Conservation (phyloP, 1,284 basidiomycete genomes). For the Puccinia hordei region DNA sequence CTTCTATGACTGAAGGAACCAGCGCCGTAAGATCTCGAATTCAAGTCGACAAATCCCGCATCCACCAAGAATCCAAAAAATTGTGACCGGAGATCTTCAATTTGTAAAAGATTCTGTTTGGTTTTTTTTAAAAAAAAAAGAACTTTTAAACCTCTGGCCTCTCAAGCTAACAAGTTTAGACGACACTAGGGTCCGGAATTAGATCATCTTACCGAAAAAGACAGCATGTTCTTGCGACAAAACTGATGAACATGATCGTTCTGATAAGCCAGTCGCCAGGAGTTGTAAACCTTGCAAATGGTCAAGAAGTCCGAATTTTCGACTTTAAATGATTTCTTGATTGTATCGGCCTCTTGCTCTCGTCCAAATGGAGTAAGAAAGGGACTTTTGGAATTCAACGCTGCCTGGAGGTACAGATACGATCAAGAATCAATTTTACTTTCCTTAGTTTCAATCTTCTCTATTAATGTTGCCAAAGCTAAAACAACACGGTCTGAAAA, state of each 20-base stretch:
- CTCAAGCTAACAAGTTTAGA: neutral
- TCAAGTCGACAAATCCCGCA: constrained; percentile 35
- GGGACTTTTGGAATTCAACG: constrained; percentile 88
- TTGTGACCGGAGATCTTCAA: constrained; percentile 78
- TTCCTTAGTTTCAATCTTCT: neutral
- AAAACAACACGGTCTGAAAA: constrained; percentile 7
- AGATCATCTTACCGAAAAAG: constrained; percentile 69
- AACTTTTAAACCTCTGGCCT: neutral
- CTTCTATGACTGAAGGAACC: constrained; percentile 59
- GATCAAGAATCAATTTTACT: constrained; percentile 46
- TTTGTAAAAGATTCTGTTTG: constrained; percentile 81
- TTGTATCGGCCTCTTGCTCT: constrained; percentile 81
- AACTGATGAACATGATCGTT: constrained; percentile 66
- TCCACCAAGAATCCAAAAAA: constrained; percentile 49
- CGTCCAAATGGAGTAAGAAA: constrained; percentile 86
- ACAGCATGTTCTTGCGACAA: constrained; percentile 80
- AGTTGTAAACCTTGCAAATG: constrained; percentile 83
- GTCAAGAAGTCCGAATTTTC: constrained; percentile 97
- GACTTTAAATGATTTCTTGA: constrained; percentile 76
- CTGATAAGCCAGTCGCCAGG: constrained; percentile 78
- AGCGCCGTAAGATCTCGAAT: constrained; percentile 63
- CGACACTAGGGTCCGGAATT: neutral
- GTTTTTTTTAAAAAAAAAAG: neutral
- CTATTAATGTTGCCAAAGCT: neutral
- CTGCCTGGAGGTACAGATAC: constrained; percentile 63